Base-by-base conservation (phyloP, 108 stramenopile genomes). In the Cylindrotheca closterium region DNA sequence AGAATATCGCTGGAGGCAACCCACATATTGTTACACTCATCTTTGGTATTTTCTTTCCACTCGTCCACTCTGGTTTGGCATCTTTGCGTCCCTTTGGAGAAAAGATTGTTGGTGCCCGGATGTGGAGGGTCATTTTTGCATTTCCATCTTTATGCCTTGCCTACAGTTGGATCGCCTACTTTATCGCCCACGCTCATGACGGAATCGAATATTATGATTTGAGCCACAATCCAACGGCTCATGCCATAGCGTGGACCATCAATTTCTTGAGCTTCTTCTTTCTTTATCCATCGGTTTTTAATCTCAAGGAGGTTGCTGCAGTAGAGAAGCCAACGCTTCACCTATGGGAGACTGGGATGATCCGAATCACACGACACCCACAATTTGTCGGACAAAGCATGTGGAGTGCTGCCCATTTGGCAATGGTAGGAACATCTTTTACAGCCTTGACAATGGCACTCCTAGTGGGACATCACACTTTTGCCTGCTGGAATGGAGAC, bases 401-500 rank as follows among this genome's bases (percentile, higher is more conserved):
- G 86, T 98, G 98, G 98, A 87, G 92, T 67, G 79, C 67, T 0
- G 96, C 96, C 1, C 98, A 98, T 67, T 70, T 89, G 18, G 77
- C 82, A 12, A 92, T 85, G 91, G 79, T 98, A 8, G 98, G 98
- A 8, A 88, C 94, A 2, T 78, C 80, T 63, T 93, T 96, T 64
- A 86, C 92, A 26, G 80, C 78, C 1, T 67, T 96, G 63, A 85
- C 98, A 2, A 67, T 58, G 33, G 82, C 88, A 2, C 51, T 95
- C 53, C 71, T 98, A 42, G 81, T 96, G 21, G 92, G 65, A 2
- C 98, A 98, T 76, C 98, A 98, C 61, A 62, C 79, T 25, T 97
- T 96, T 78, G 77, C 93, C 8, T 81, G 87, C 48, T 97, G 95
- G 95, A 87, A 98, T 73, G 98, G 98, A 4, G 98, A 98, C 80